Evolutionary conservation across 2,329 filamentous ascomycete genomes (phyloP), one percentile per base, ranked within the genome.

Genomic region (Colletotrichum sojae): DNA sequence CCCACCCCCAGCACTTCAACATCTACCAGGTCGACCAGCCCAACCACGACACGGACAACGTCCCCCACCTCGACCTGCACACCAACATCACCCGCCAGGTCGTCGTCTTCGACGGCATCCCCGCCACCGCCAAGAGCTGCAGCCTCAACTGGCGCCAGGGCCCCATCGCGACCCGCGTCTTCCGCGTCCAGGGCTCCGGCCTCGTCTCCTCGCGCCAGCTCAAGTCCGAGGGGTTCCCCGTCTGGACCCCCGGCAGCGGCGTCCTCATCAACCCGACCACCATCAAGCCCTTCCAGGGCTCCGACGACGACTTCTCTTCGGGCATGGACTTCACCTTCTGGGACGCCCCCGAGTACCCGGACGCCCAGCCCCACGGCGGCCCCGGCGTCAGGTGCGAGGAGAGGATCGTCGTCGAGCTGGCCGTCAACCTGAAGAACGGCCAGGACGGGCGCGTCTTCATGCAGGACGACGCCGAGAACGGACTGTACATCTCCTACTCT

Each of bases 81-180:
- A 31, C 63, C 51, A 67, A 73, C 52, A 60, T 57, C 25, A 75
- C 76, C 4, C 69, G 73, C 57, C 79, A 81, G 54, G 76, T 76
- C 0, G 71, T 73, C 40, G 70, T 78, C n/a, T 81, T 81, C 75
- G 57, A 62, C 25, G 76, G 73, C 36, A 76, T 81, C 62, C 78
- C 79, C 0, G 45, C 73, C 0, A 46, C 40, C 0, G 78, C 78
- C 6, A 75, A 72, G 57, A 48, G 53, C 3, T 81, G 79, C 71
- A 22, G 27, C 1, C 70, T 81, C 8, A 61, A 67, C 16, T 81
- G 79, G 79, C 54, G 54, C 2, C 79, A 81, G 10, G 82, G 79
- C 8, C 78, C 76, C 8, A 77, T 73, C 63, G 78, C 75, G 62
- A 76, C 79, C 48, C 82, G 78, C 67, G 76, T 76, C 56, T 81